Base-by-base conservation (phyloP, 1,284 basidiomycete species). In the Flammula alnicola region DNA sequence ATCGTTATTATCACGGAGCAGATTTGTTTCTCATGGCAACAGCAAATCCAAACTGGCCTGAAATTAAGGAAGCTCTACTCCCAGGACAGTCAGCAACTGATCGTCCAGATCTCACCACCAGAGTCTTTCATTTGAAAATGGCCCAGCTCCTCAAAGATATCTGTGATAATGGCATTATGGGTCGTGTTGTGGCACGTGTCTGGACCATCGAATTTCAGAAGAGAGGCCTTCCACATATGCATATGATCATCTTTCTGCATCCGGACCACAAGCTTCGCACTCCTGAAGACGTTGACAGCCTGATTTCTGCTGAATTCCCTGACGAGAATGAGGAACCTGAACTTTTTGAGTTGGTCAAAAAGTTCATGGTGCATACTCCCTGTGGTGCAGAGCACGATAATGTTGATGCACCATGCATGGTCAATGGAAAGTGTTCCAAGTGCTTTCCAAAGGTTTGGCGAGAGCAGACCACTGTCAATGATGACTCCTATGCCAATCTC, bases 21-120 rank as follows among this genome's bases (percentile, higher is more conserved):
- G 71, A 76, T 52, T 53, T 77, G 2, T 79, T 80, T 52, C 60
- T 79, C 3, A 80, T 76, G 0, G 65, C 75, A 32, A 81, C 76
- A 1, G n/a, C n/a, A n/a, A n/a, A n/a, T n/a, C n/a, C n/a, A n/a
- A n/a, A n/a, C n/a, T n/a, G n/a, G n/a, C n/a, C 58, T 4, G 77
- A 79, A 44, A 69, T 78, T 3, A 46, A 44, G 4, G 41, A 61
- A 0, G 65, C 61, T 25, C 57, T 79, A 0, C 44, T 72, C 3
- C 61, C 60, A 20, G 50, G 49, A 16, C 76, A 80, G 37, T 57
- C 52, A 3, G 45, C 66, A 10, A 38, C 54, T 8, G 76, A 81
- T 47, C 52, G 66, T 1, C 75, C 76, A 10, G 73, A 79, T 38
- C 40, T 80, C 10, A 63, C 77, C n/a, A 54, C 66, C 4, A 20